Evolutionary conservation across 1,139 yeast species (phyloP).

Genomic region (Candida glucosophila): DNA sequence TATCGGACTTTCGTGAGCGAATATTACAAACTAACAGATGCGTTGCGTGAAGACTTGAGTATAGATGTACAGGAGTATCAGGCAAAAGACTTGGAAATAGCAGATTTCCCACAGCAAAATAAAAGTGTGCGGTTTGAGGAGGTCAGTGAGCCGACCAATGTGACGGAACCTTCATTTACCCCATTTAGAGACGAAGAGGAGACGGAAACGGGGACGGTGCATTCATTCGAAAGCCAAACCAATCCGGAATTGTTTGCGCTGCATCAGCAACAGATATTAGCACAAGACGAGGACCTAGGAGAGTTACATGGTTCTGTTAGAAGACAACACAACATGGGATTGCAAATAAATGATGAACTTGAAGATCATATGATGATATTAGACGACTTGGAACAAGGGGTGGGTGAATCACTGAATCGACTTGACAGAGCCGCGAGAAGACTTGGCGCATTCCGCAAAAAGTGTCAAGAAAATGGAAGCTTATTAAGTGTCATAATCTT

Average conservation of each 20-base stretch:
- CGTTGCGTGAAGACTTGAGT: constrained; percentile 18
- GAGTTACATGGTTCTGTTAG: constrained; percentile 51
- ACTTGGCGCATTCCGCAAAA: constrained; percentile 45
- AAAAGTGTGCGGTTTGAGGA: constrained; percentile 53
- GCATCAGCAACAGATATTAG: constrained; percentile 56
- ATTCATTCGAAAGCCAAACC: constrained; percentile 18
- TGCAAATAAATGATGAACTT: constrained; percentile 57
- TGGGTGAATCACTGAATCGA: constrained; percentile 46
- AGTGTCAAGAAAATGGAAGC: constrained; percentile 63
- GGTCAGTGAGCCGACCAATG: constrained; percentile 14
- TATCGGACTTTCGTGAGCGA: constrained; percentile 10
- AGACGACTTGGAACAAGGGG: constrained; percentile 62
- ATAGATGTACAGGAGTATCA: constrained; percentile 30
- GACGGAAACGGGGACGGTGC: constrained; percentile 8
- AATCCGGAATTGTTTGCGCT: constrained; percentile 52
- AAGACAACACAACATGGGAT: constrained; percentile 59
- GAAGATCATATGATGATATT: constrained; percentile 61
- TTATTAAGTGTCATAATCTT: constrained; percentile 61
- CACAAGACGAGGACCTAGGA: constrained; percentile 60
- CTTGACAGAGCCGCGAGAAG: constrained; percentile 48
- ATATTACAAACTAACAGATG: constrained; percentile 15
- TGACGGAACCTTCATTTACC: constrained; percentile 9
- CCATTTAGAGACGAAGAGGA: constrained; percentile 42
- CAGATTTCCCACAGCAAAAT: constrained; percentile 4
- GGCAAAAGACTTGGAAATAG: constrained; percentile 10